A percentile compares a stretch with the other conserved stretches of the same genome.
phyloP scores from a whole-genome alignment of 129 eudicot genomes.

The Rutidosis leptorrhynchoides region DNA sequence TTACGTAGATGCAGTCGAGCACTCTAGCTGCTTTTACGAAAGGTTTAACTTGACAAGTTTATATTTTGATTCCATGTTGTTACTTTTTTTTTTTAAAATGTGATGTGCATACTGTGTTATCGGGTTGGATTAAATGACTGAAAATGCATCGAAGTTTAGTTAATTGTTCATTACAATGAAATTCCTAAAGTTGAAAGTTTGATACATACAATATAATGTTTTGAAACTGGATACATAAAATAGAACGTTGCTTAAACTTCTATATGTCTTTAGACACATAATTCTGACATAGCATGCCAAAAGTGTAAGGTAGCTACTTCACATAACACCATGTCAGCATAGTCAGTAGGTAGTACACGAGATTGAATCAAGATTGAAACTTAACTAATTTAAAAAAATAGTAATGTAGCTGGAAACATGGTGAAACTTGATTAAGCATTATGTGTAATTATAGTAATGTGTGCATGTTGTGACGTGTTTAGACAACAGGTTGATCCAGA shows the following conservation, averaged over 20 bases:
- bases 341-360: background rate
- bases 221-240: background rate
- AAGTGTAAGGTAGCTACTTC: background rate
- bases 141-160: background rate
- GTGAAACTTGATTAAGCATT: background rate
- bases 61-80: background rate
- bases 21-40: background rate
- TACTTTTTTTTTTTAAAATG: background rate
- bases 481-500: conserved; percentile 75
- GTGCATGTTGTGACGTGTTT: conserved; percentile 11
- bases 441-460: background rate
- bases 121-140: background rate
- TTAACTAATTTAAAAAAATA: background rate
- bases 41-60: background rate
- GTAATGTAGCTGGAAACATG: background rate
- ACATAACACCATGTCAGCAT: background rate
- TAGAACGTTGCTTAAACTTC: background rate
- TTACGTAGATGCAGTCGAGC: background rate
- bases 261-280: background rate
- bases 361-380: background rate
- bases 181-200: background rate
- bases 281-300: background rate
- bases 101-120: background rate
- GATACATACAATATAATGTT: background rate
- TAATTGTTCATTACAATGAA: background rate